Evolutionary conservation across 768 basidiomycete species (phyloP).

Genomic region (Arthromyces matolae): DNA sequence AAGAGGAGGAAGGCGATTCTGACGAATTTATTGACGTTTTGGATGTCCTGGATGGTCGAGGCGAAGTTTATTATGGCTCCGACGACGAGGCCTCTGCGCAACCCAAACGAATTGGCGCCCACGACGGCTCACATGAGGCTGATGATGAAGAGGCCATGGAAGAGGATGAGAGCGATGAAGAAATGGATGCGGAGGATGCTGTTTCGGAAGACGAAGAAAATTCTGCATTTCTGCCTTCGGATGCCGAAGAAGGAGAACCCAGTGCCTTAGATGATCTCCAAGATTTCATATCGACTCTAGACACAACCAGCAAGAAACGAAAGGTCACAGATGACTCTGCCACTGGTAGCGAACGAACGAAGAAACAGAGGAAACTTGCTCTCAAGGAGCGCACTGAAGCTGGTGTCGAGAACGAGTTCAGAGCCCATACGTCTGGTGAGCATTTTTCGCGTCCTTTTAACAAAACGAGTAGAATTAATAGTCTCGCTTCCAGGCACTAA

Average conservation of each 20-base stretch:
- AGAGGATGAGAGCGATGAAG: constrained; percentile 34
- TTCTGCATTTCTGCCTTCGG: constrained; percentile 42
- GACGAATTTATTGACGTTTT: constrained; percentile 61
- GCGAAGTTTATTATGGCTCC: constrained; percentile 41
- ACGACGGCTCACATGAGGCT: constrained; percentile 9
- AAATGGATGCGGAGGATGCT: constrained; percentile 30
- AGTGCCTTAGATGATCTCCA: constrained; percentile 69
- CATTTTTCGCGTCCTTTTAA: neutral
- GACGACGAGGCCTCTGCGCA: constrained; percentile 28
- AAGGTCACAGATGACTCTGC: constrained; percentile 46
- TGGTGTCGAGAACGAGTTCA: constrained; percentile 81
- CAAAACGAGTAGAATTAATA: neutral
- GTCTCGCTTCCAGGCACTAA: constrained; percentile 40
- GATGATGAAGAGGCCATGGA: constrained; percentile 12
- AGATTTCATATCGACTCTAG: constrained; percentile 66
- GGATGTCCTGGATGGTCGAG: constrained; percentile 64
- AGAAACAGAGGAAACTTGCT: constrained; percentile 53
- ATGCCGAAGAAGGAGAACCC: constrained; percentile 46
- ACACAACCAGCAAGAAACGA: constrained; percentile 61
- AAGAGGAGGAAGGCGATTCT: constrained; percentile 42
- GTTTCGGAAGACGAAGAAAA: constrained; percentile 46
- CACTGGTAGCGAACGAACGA: constrained; percentile 24
- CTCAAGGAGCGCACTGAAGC: constrained; percentile 73
- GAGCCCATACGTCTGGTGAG: constrained; percentile 47
- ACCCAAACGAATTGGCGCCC: neutral